phyloP scores from a whole-genome alignment of 257 asterid genomes.

The Penstemon eatonii region DNA sequence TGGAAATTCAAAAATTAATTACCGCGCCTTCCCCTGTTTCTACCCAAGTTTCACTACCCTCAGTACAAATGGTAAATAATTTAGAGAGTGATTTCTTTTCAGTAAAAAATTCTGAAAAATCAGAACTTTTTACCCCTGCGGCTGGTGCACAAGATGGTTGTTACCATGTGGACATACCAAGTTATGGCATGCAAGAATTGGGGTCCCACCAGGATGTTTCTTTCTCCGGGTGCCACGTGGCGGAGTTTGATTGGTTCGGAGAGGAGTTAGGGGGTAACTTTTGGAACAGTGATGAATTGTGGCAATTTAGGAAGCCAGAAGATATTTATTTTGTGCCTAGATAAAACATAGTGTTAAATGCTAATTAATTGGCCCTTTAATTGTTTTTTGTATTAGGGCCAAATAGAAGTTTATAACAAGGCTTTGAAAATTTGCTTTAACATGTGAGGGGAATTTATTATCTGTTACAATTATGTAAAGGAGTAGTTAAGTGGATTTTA shows the following conservation, averaged over 20 bases:
- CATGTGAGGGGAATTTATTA: no score
- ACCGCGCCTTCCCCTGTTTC: slow-evolving; percentile 23
- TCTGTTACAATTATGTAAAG: no score
- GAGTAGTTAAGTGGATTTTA: no score
- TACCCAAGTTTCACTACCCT: slow-evolving; percentile 22
- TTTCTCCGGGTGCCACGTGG: slow-evolving; percentile 42
- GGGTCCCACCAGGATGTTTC: slow-evolving; percentile 33
- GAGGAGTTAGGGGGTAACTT: slow-evolving; percentile 41
- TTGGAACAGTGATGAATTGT: slow-evolving; percentile 66
- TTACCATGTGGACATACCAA: slow-evolving; percentile 42
- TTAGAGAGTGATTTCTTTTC: slow-evolving; percentile 18
- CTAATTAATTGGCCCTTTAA: no score
- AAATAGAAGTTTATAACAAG: no score
- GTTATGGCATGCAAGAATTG: slow-evolving; percentile 36
- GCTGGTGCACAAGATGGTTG: slow-evolving; percentile 25
- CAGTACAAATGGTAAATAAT: slow-evolving; percentile 24
- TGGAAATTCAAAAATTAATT: slow-evolving; percentile 34
- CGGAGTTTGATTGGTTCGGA: slow-evolving; percentile 47
- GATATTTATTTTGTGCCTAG: slow-evolving; percentile 31
- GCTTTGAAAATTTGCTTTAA: no score
- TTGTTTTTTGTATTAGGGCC: no score
- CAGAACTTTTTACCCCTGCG: slow-evolving; percentile 2
- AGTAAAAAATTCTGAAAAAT: slow-evolving; percentile 1
- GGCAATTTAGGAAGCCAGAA: slow-evolving; percentile 50
- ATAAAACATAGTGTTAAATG: background rate